Evolutionary conservation across 2,329 filamentous ascomycete genomes (phyloP).

Genomic region (Arthrobotrys sinensis): DNA sequence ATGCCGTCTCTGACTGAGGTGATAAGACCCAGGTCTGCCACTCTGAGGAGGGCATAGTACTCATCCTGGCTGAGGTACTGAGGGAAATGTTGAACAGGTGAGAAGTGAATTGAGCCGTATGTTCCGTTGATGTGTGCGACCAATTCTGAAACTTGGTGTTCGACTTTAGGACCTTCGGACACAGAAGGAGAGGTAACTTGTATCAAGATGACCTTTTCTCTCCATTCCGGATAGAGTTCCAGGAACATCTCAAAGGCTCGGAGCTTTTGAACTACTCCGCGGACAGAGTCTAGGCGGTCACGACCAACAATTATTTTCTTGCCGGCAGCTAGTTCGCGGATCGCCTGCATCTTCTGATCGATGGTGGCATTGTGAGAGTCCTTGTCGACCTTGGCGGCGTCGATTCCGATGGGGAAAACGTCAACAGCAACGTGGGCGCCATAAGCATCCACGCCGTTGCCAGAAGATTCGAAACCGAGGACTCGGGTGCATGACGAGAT

Average conservation of each 20-base stretch:
- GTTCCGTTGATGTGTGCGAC: slow-evolving; percentile 92
- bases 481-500: slow-evolving; percentile 93
- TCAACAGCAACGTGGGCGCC: slow-evolving; percentile 90
- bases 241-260: slow-evolving; percentile 95
- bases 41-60: slow-evolving; percentile 92
- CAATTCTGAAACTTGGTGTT: slow-evolving; percentile 89
- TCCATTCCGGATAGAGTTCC: slow-evolving; percentile 91
- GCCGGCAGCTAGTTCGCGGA: slow-evolving; percentile 84
- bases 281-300: slow-evolving; percentile 91
- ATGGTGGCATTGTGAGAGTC: slow-evolving; percentile 81
- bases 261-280: slow-evolving; percentile 94
- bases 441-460: slow-evolving; percentile 83
- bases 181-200: slow-evolving; percentile 93
- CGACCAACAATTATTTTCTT: slow-evolving; percentile 96
- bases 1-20: slow-evolving; percentile 97
- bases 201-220: slow-evolving; percentile 90
- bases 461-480: slow-evolving; percentile 76
- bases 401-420: slow-evolving; percentile 94
- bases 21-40: slow-evolving; percentile 92
- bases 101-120: slow-evolving; percentile 88
- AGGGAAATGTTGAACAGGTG: slow-evolving; percentile 93
- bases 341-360: slow-evolving; percentile 78
- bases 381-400: slow-evolving; percentile 83
- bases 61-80: slow-evolving; percentile 91
- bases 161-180: slow-evolving; percentile 85